Evolutionary conservation across 345 rosid genomes (phyloP), one percentile per base, ranked within the genome.

Genomic region (Bruguiera sexangula): DNA sequence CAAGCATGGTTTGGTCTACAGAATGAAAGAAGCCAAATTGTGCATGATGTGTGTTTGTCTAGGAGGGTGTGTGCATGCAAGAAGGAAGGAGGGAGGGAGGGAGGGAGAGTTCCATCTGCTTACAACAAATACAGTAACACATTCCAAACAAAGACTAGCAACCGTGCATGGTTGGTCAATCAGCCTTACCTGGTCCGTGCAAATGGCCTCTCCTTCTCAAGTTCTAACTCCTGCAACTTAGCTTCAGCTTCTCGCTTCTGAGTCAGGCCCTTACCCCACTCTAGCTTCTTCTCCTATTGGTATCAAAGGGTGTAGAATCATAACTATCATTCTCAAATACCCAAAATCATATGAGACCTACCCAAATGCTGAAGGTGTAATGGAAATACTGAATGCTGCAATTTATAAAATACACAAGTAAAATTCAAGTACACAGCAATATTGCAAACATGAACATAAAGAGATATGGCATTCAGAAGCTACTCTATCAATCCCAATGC

Each of bases 261-360:
- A 68, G 97, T 90, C 84, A 94, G 83, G 69, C 98, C 98, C 80
- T 94, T 85, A n/a, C 98, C 96, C 98, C 97, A 94, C 83, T 94
- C 97, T 79, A 91, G 74, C 59, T 87, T 85, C 69, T 74, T 88
- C 76, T 89, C 96, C 98, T 94, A 79, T 71, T 53, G 6, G 16
- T 46, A 60, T 11, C 66, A 74, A n/a, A 56, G 22, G 61, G n/a
- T 20, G 20, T 43, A 51, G 9, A 39, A 43, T 54, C 50, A 9
- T 20, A 6, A 39, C 50, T 30, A 22, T 27, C 8, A 57, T 24
- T 63, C 32, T 43, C 20, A 37, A 59, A 30, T 27, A 54, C 6
- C 4, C 4, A 31, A 31, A 55, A 31, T 24, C 22, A 46, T 22
- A 46, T 56, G 9, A 55, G 9, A 6, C 22, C 51, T 9, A 13